These are phyloP conservation scores for Acidomyces sp. DNA, from an alignment of 495 filamentous ascomycete species.

Conservation along the genomic window DNA sequence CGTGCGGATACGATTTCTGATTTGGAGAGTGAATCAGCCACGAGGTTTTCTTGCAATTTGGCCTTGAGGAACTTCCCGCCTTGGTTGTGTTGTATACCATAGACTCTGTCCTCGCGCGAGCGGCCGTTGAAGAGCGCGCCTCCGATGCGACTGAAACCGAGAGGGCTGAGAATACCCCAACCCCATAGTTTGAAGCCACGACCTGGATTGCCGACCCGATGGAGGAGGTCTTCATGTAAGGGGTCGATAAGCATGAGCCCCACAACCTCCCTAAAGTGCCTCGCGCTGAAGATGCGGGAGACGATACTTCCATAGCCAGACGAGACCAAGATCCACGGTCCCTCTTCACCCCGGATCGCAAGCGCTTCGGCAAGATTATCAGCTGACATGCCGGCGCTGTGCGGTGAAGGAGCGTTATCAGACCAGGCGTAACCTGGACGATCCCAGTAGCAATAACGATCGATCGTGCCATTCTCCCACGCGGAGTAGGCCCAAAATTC, in stretches of 20 bases:
- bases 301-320: conserved; percentile 77
- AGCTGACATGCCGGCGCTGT: conserved; percentile 78
- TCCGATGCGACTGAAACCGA: conserved; percentile 65
- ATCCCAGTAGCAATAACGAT: conserved; percentile 89
- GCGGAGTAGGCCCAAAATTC: conserved; percentile 57
- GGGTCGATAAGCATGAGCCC: conserved; percentile 80
- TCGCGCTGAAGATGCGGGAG: conserved; percentile 73
- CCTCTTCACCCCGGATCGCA: conserved; percentile 62
- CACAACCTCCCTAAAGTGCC: conserved; percentile 54
- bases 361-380: conserved; percentile 79
- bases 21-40: conserved; percentile 66
- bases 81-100: conserved; percentile 64
- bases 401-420: conserved; percentile 85
- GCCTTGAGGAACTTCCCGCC: conserved; percentile 70
- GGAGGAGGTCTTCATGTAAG: conserved; percentile 71
- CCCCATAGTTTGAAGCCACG: conserved; percentile 78
- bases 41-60: conserved; percentile 83
- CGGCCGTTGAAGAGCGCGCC: conserved; percentile 70
- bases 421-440: conserved; percentile 82
- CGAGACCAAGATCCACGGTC: conserved; percentile 64
- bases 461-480: conserved; percentile 59
- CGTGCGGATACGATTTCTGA: conserved; percentile 65
- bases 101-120: conserved; percentile 69
- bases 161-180: conserved; percentile 67
- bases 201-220: conserved; percentile 46